Evolutionary conservation across 441 rosid species (phyloP), one percentile per base, ranked within the genome.

Genomic region (Isatis lusitanica): DNA sequence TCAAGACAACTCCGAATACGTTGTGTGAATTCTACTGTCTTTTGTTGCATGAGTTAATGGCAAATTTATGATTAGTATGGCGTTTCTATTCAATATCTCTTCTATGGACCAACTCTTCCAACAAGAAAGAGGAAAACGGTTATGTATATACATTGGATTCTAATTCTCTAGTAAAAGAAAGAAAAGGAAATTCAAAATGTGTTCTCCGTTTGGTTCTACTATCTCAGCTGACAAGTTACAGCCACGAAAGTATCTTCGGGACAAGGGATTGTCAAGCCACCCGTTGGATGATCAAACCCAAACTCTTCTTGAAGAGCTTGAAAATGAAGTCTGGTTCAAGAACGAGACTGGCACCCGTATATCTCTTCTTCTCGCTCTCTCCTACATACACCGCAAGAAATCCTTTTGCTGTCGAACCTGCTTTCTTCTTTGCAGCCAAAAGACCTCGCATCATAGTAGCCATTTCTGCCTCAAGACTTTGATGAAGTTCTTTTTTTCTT

Each of bases 231-330:
- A 35, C 9, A 35, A 8, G 38, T 35, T 8, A 35, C 38, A 35
- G 38, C 3, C 9, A 35, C 8, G 9, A 35, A 35, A 8, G 3
- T 35, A 35, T 35, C 38, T 35, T 35, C 38, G 8, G 38, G 38
- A 7, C 38, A 35, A 35, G 9, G 38, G 38, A 35, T 35, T 7
- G 38, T 35, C 8, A 35, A 35, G 11, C 84, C 78, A 28, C 48
- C 48, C 18, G 15, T 43, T 43, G 48, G 48, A 43, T 43, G 46
- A 13, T 42, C 46, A n/a, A 42, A 42, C 16, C 46, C 46, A 42
- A 82, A 84, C 47, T 82, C 87, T 63, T 84, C 85, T 21, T 80
- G 62, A 73, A 78, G 71, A 4, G 52, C 44, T 46, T 59, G 81
- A 50, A 50, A 85, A 82, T 11, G 68, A 70, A 56, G 79, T 78